Evolutionary conservation across 1,139 yeast genomes (phyloP).

Genomic region (Pichia sp.): DNA sequence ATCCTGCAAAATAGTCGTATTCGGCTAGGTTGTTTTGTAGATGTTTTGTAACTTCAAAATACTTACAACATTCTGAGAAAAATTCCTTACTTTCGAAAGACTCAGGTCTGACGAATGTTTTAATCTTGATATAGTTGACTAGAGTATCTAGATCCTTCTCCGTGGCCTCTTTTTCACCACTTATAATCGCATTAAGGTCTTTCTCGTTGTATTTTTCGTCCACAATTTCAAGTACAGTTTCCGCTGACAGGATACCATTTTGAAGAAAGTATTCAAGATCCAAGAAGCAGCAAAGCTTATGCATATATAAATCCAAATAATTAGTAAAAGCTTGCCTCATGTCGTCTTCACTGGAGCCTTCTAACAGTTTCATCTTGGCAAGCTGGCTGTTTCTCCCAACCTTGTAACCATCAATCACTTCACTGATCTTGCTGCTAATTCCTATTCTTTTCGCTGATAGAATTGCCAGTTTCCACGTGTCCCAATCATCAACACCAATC

Average conservation of each 20-base stretch:
- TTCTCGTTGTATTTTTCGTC: constrained; percentile 14
- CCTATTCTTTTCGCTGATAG: constrained; percentile 36
- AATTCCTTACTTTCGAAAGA: constrained; percentile 22
- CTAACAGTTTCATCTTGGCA: constrained; percentile 48
- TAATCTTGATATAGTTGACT: constrained; percentile 52
- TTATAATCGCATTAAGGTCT: constrained; percentile 18
- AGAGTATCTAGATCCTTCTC: constrained; percentile 37
- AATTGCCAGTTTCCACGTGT: constrained; percentile 54
- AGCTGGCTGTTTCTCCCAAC: constrained; percentile 53
- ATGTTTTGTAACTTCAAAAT: constrained; percentile 26
- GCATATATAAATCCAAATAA: constrained; percentile 44
- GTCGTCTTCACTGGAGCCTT: constrained; percentile 27
- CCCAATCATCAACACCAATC: constrained; percentile 52
- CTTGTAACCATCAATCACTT: constrained; percentile 30
- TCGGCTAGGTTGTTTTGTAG: constrained; percentile 38
- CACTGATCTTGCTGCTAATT: constrained; percentile 31
- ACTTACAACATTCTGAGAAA: constrained; percentile 21
- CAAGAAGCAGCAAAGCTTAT: constrained; percentile 57
- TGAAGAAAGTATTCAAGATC: constrained; percentile 43
- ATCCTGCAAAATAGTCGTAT: constrained; percentile 63
- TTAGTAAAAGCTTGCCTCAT: constrained; percentile 24
- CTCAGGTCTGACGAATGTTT: constrained; percentile 26
- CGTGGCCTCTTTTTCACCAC: constrained; percentile 22
- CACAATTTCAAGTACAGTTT: constrained; percentile 11
- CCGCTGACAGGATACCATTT: constrained; percentile 7